Evolutionary conservation across 768 basidiomycete species (phyloP), one percentile per base, ranked within the genome.

Genomic region (Agrocybe praecox): DNA sequence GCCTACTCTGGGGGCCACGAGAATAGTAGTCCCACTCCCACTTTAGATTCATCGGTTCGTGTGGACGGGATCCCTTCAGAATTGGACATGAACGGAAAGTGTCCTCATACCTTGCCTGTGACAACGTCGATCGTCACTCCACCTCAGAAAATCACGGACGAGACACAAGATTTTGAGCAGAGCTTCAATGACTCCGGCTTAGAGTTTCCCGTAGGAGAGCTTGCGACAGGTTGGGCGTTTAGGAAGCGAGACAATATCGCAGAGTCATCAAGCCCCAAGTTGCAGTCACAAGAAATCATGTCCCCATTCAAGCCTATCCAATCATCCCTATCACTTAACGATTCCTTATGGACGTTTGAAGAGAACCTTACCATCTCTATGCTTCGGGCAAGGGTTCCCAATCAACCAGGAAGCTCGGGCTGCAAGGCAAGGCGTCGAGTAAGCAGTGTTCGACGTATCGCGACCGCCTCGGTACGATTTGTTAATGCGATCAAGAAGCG

Each of bases 281-380:
- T 22, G 29, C 40, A 23, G 18, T 34, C 12, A 26, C 19, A 49
- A 24, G 6, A 12, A 36, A 40, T 1, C 17, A 18, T 23, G 19
- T 5, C 21, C 21, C 14, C 18, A 44, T 6, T 1, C 52, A 42
- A 43, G 14, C 52, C 10, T 44, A 23, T 18, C 6, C 18, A 47
- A 47, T 2, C 18, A 9, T 5, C 26, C 9, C 26, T 29, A 9
- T 29, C n/a, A n/a, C n/a, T n/a, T 29, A 9, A 5, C 18, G 46
- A n/a, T 10, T 23, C 17, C 42, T 36, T 26, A 3, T 65, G 63
- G 65, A 52, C 62, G 17, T 52, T 70, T 40, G 69, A 67, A 21
- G 64, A 70, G 52, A 56, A 56, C 32, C 47, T 70, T 24, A 62
- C 62, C 2, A 63, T 70, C 4, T 62, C 67, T 3, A 40, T 70